Percentiles rank a stretch among this genome's conserved stretches.
phyloP scores from a whole-genome alignment of 495 filamentous ascomycete genomes.

The Xylaria longipes region DNA sequence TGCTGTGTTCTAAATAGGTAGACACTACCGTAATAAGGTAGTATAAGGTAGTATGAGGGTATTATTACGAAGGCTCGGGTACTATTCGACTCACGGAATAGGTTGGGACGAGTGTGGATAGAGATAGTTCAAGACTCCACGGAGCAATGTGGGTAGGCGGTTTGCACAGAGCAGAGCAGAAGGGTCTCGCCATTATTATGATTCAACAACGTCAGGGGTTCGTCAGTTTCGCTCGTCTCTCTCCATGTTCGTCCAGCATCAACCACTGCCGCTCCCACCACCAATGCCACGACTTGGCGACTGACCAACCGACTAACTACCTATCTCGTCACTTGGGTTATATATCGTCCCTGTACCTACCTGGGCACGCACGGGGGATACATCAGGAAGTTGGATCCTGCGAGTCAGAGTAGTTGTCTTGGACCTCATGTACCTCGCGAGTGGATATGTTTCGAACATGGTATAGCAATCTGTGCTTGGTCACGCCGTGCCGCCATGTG shows the following conservation, averaged over 20 bases:
- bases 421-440: slow-evolving; percentile 16
- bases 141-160: slow-evolving; percentile 25
- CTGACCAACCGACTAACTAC: slow-evolving; percentile 4
- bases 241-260: slow-evolving; percentile 12
- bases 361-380: slow-evolving; percentile 12
- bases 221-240: slow-evolving; percentile 7
- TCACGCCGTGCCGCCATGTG: slow-evolving; percentile 23
- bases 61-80: slow-evolving; percentile 12
- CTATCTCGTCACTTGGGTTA: slow-evolving; percentile 10
- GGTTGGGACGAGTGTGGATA: slow-evolving; percentile 24
- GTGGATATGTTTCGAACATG: slow-evolving; percentile 23
- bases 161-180: slow-evolving; percentile 14
- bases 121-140: slow-evolving; percentile 28
- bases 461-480: slow-evolving; percentile 16
- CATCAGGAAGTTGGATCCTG: slow-evolving; percentile 22
- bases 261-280: slow-evolving; percentile 12
- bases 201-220: slow-evolving; percentile 23
- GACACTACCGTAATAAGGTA: slow-evolving; percentile 14
- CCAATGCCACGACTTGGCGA: slow-evolving; percentile 14
- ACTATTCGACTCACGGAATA: slow-evolving; percentile 12
- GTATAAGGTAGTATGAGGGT: slow-evolving; percentile 19
- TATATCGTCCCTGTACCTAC: slow-evolving; percentile 2
- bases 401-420: slow-evolving; percentile 13
- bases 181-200: slow-evolving; percentile 11
- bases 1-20: slow-evolving; percentile 19